Conservation (phyloP, 495 filamentous ascomycete species). For the Penicillium pancosmium region DNA sequence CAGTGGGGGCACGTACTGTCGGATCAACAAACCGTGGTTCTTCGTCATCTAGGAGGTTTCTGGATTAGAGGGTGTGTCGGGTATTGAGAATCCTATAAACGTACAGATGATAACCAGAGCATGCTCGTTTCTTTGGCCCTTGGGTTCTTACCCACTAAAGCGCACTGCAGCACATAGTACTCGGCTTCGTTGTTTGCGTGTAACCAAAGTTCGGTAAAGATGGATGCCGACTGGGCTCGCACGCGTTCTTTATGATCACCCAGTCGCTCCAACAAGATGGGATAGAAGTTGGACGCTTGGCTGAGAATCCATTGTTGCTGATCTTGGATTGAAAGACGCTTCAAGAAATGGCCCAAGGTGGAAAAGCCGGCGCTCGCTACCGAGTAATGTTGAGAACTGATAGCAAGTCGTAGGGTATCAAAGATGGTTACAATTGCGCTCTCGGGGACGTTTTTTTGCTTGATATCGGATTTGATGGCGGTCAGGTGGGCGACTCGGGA, state of each 20-base stretch:
- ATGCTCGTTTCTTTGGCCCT: conserved; percentile 81
- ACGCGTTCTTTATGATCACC: conserved; percentile 87
- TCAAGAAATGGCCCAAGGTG: conserved; percentile 80
- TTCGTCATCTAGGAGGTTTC: conserved; percentile 66
- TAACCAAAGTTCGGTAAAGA: conserved; percentile 71
- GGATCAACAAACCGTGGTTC: conserved; percentile 75
- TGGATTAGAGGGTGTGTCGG: conserved; percentile 3
- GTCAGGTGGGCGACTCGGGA: conserved; percentile 71
- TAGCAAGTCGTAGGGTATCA: conserved; percentile 69
- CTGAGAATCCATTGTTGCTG: conserved; percentile 66
- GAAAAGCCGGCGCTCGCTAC: conserved; percentile 79
- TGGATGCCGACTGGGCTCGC: conserved; percentile 67
- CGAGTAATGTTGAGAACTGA: conserved; percentile 67
- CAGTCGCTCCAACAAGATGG: conserved; percentile 79
- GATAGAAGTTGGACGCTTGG: conserved; percentile 64
- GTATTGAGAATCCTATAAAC: conserved; percentile 35
- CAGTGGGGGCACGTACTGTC: conserved; percentile 75
- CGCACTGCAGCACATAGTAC: conserved; percentile 73
- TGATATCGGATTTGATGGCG: conserved; percentile 80
- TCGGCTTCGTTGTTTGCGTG: conserved; percentile 72
- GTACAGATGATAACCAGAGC: conserved; percentile 73
- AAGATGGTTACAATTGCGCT: conserved; percentile 70
- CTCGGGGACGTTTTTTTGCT: conserved; percentile 83
- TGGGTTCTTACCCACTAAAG: conserved; percentile 76
- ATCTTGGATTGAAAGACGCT: conserved; percentile 81